Base-by-base conservation (phyloP, 768 basidiomycete genomes). In the Amanita polypyramis region DNA sequence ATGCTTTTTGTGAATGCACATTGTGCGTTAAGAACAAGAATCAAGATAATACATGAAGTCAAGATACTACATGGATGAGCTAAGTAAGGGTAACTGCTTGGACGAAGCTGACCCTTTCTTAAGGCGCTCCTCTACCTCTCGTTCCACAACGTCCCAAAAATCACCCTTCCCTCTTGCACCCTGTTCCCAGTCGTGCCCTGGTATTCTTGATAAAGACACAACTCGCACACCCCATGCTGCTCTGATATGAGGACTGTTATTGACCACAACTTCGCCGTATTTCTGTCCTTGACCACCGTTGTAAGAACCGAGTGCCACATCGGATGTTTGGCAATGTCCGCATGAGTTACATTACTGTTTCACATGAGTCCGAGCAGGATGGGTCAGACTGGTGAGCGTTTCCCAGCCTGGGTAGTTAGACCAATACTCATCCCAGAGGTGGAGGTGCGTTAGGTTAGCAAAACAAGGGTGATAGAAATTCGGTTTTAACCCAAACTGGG, bases 381-480 rank as follows among this genome's bases (percentile, higher is more conserved):
- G 54, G 34, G 54, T 55, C 35, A 55, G 54, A 38, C 38, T 49
- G 23, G 25, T 29, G 34, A 55, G 54, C 21, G 29, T 50, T n/a
- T 50, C 43, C 47, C 47, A 55, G 33, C 54, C 54, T 37, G 44
- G 19, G 30, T 49, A 55, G 12, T 19, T 14, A 38, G 47, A 25
- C 54, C 54, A 55, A 21, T 50, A 42, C 19, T 55, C 52, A 20
- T 55, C 52, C 25, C n/a, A 40, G 17, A 55, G 36, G 33, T 55
- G 54, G 36, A 55, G 54, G 36, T 55, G 54, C 39, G 54, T 55
- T 19, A 55, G 45, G 36, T 52, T 52, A 41, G 52, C 41, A 47
- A 55, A 52, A 35, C 42, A 45, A 19, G 48, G 30, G 40, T 50
- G 52, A 43, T 50, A n/a, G 36, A 55, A 55, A 35, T 43, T 35